Percentiles rank a stretch among this genome's conserved stretches.
Evolutionary conservation across 768 basidiomycete genomes (phyloP).

Genomic region (Macrocybe gigantea): DNA sequence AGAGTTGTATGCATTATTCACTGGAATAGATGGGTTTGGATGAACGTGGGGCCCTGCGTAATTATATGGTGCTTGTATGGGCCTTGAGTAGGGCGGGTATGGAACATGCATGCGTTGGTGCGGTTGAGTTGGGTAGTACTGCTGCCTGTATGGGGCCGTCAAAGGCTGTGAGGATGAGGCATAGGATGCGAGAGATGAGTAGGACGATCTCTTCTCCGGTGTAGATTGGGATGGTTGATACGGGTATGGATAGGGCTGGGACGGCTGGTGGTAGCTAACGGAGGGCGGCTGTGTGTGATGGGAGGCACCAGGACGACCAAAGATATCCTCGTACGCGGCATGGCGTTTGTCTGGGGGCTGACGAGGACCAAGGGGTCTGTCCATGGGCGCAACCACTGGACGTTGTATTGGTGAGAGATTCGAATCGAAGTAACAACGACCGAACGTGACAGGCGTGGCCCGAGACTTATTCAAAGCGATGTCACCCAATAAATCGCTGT

Average conservation of each 20-base stretch:
- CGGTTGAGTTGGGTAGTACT: background rate
- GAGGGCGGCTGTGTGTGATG: conserved; percentile 36
- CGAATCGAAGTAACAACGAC: background rate
- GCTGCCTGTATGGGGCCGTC: conserved; percentile 8
- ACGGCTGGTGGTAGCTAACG: conserved; percentile 18
- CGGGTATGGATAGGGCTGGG: conserved; percentile 26
- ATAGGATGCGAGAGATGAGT: conserved; percentile 19
- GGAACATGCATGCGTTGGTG: conserved; percentile 8
- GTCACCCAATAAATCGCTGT: too few relatives aligned
- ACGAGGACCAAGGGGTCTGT: conserved; percentile 50
- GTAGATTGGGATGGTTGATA: conserved; percentile 20
- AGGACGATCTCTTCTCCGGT: conserved; percentile 44
- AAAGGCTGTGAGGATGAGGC: background rate
- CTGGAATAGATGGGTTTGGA: conserved; percentile 25
- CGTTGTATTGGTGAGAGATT: background rate
- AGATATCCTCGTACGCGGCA: conserved; percentile 84
- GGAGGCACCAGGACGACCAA: conserved; percentile 63
- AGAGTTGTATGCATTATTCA: conserved; percentile 10
- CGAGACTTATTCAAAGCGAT: too few relatives aligned
- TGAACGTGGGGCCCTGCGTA: conserved; percentile 29
- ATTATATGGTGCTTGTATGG: conserved; percentile 17
- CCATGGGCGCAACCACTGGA: conserved; percentile 22
- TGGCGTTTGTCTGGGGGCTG: conserved; percentile 66
- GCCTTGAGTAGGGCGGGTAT: conserved; percentile 23
- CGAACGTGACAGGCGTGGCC: too few relatives aligned